Percentiles rank a stretch among this genome's conserved stretches.
Evolutionary conservation across 495 filamentous ascomycete genomes (phyloP).

Genomic region (Hypoxylon perforatum): DNA sequence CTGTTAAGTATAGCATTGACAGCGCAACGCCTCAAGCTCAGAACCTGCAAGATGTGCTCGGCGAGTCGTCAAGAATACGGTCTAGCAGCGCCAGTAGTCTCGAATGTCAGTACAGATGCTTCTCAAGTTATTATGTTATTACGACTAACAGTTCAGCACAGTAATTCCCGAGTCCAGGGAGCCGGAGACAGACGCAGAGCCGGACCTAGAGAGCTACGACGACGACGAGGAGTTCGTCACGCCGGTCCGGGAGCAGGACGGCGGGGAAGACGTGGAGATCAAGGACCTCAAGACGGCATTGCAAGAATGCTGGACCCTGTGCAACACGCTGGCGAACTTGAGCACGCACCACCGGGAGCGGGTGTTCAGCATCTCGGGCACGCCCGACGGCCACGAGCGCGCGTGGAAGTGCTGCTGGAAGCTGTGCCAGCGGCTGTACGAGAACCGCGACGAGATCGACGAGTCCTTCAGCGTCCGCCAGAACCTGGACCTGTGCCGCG

Average conservation of each 20-base stretch:
- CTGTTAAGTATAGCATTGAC: conserved; percentile 71
- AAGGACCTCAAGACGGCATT: conserved; percentile 79
- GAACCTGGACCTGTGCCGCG: conserved; percentile 86
- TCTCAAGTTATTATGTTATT: background rate
- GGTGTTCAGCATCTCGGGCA: conserved; percentile 75
- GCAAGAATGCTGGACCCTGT: conserved; percentile 92
- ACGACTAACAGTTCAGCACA: conserved; percentile 35
- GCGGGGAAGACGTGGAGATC: conserved; percentile 69
- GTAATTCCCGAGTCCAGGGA: conserved; percentile 63
- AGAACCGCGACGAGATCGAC: conserved; percentile 77
- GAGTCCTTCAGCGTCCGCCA: conserved; percentile 75
- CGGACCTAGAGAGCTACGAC: conserved; percentile 47
- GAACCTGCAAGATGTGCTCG: conserved; percentile 72
- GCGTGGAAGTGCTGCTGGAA: conserved; percentile 95
- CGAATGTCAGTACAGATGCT: conserved; percentile 67
- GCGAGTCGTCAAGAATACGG: conserved; percentile 55
- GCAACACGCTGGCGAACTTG: conserved; percentile 86
- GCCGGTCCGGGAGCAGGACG: conserved; percentile 53
- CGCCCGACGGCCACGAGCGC: conserved; percentile 79
- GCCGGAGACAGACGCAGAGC: conserved; percentile 51
- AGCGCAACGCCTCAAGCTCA: conserved; percentile 84
- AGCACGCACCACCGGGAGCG: conserved; percentile 86
- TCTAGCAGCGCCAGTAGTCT: conserved; percentile 71
- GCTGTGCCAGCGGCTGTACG: conserved; percentile 87
- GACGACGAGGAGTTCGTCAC: conserved; percentile 57